Base-by-base conservation (phyloP, 1,284 basidiomycete genomes). In the Cutaneotrichosporon daszewskae region DNA sequence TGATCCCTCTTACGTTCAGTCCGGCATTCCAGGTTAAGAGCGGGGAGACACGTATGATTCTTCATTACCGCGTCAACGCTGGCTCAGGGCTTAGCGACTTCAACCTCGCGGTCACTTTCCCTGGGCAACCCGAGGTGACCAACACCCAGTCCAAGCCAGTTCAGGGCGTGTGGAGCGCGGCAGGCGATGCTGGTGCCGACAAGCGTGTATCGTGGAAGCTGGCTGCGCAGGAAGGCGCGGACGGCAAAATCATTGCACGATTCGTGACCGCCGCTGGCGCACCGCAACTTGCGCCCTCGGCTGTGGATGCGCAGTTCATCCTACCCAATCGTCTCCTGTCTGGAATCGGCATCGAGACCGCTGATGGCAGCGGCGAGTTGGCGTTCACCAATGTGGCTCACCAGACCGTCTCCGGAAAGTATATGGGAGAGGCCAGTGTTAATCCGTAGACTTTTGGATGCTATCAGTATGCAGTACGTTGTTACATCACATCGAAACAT, bases 111-210 rank as follows among this genome's bases (percentile, higher is more conserved):
- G 71, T 73, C 1, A 52, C 62, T 1, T 67, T 77, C 49, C 55
- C 58, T 5, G 51, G 60, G 3, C 61, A 65, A n/a, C 61, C 56
- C 3, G 32, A 43, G 2, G 70, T 76, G 12, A 55, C 47, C 18
- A 72, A 66, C 35, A 73, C 75, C n/a, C 76, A 77, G 58, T 71
- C 74, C 12, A 77, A 77, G 55, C 76, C 76, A 0, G 55, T 69
- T 1, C 62, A 62, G 3, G 74, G 72, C 2, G 59, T 59, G 1
- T 77, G 72, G 61, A 56, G 60, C 6, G 24, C 33, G 3, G 51
- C 64, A 0, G 17, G 12, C 9, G 6, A 16, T 5, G 16, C n/a
- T 9, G 23, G 23, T 14, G 16, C 16, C 9, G 59, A 60, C 2
- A 61, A 69, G 28, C 55, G 60, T 7, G 64, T 77, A 51, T 55